Conservation (phyloP, 1,284 basidiomycete species). For the Ustilago bromivora region DNA sequence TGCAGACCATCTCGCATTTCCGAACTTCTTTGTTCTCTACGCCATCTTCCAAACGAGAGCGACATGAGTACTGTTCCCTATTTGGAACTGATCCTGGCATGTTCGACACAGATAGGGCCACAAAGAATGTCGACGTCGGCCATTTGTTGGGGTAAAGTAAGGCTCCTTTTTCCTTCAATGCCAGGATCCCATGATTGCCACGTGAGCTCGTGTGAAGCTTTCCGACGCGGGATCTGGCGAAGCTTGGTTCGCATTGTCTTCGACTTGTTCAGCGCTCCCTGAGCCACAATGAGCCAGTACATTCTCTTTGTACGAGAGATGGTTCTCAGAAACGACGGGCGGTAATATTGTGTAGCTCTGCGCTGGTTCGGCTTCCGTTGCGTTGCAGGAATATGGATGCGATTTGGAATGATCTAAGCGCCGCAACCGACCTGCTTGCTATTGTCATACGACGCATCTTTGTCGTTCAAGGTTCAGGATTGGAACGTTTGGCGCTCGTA, state of each 20-base stretch:
- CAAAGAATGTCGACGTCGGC: background rate
- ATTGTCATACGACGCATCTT: conserved; percentile 3
- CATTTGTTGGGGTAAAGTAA: background rate
- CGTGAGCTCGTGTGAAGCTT: background rate
- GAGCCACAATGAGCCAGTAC: background rate
- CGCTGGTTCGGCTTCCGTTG: background rate
- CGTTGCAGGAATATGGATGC: conserved; percentile 1
- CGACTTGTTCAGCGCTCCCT: background rate
- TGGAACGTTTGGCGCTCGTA: background rate
- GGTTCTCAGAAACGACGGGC: background rate
- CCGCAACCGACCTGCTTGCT: background rate
- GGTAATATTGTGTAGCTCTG: conserved; percentile 2
- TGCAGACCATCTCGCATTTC: conserved; percentile 6
- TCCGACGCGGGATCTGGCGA: background rate
- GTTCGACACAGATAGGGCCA: background rate
- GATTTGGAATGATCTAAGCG: background rate
- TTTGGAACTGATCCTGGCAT: background rate
- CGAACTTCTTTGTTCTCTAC: background rate
- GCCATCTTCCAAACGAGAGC: background rate
- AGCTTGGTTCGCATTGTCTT: conserved; percentile 5
- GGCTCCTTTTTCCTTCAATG: background rate
- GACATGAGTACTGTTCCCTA: background rate
- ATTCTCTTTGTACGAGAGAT: background rate
- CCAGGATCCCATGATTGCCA: background rate
- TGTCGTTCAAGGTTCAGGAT: background rate